phyloP scores from a whole-genome alignment of 2,329 filamentous ascomycete species.

The Colletotrichum tropicale region DNA sequence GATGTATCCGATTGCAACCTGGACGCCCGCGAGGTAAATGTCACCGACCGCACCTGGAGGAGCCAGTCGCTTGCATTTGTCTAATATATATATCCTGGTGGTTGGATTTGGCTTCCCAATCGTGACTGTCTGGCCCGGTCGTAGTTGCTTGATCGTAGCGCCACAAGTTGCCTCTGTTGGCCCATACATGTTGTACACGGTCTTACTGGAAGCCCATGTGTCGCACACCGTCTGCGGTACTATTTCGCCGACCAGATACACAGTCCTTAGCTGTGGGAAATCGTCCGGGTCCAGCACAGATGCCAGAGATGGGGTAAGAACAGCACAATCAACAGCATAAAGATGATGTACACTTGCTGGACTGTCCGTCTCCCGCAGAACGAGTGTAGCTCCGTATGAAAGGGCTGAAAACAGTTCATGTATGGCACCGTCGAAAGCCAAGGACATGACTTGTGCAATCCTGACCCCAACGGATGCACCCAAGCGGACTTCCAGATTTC shows the following conservation, averaged over 20 bases:
- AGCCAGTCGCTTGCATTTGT: constrained; percentile 25
- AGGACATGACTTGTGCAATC: constrained; percentile 45
- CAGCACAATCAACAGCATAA: constrained; percentile 28
- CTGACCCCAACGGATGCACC: neutral
- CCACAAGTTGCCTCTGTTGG: constrained; percentile 45
- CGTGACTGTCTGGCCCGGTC: constrained; percentile 29
- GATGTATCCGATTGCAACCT: constrained; percentile 46
- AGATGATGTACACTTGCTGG: constrained; percentile 34
- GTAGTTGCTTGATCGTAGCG: constrained; percentile 35
- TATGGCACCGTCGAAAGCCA: constrained; percentile 47
- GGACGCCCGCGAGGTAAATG: constrained; percentile 46
- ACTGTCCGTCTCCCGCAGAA: constrained; percentile 25
- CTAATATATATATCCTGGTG: constrained; percentile 43
- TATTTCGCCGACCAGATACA: constrained; percentile 42
- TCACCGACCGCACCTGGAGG: constrained; percentile 42
- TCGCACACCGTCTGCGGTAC: constrained; percentile 36
- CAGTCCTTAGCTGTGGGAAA: constrained; percentile 31
- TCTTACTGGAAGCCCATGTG: constrained; percentile 31
- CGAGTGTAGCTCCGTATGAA: constrained; percentile 41
- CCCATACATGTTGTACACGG: constrained; percentile 47
- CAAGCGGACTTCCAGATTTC: neutral
- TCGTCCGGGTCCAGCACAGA: constrained; percentile 31
- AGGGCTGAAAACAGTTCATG: constrained; percentile 43
- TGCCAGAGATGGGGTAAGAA: constrained; percentile 44
- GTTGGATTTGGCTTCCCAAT: constrained; percentile 23